Conservation (phyloP, 176 grass and related monocot species). For the Avena atlantica region DNA sequence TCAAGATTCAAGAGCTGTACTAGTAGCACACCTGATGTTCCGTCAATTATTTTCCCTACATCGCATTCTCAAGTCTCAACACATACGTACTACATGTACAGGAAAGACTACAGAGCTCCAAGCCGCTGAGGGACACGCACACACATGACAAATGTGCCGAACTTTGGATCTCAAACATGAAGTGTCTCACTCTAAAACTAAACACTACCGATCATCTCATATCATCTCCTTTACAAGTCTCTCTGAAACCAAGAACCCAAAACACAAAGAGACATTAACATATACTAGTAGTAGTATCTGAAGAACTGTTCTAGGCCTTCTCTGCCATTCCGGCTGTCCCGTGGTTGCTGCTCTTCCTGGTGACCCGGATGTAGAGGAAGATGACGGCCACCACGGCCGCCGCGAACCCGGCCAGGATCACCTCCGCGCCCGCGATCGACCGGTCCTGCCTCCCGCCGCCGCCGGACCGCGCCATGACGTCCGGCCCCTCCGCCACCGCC, state of each 20-base stretch:
- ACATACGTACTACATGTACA: background rate
- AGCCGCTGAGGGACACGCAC: background rate
- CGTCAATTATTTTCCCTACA: background rate
- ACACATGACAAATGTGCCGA: background rate
- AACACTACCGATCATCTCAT: background rate
- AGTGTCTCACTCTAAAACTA: background rate
- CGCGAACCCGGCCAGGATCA: conserved; percentile 80
- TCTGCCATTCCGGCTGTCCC: background rate
- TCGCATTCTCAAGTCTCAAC: background rate
- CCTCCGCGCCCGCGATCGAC: conserved; percentile 72
- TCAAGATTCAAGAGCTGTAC: background rate
- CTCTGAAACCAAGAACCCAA: conserved; percentile 29
- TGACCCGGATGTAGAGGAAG: conserved; percentile 81
- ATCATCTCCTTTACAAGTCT: conserved; percentile 1
- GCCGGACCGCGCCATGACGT: background rate
- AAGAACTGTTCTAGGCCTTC: background rate
- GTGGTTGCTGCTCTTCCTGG: conserved; percentile 50
- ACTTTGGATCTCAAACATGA: background rate
- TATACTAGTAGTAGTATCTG: background rate
- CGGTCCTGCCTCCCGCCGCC: conserved; percentile 44
- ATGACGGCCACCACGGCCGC: conserved; percentile 62
- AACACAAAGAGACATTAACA: background rate
- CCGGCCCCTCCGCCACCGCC: conserved; percentile 34
- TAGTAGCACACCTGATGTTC: background rate
- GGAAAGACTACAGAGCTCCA: background rate